These are phyloP conservation scores for Pestalotiopsis sp. DNA, from an alignment of 2,329 filamentous ascomycete species.

Conservation along the genomic window DNA sequence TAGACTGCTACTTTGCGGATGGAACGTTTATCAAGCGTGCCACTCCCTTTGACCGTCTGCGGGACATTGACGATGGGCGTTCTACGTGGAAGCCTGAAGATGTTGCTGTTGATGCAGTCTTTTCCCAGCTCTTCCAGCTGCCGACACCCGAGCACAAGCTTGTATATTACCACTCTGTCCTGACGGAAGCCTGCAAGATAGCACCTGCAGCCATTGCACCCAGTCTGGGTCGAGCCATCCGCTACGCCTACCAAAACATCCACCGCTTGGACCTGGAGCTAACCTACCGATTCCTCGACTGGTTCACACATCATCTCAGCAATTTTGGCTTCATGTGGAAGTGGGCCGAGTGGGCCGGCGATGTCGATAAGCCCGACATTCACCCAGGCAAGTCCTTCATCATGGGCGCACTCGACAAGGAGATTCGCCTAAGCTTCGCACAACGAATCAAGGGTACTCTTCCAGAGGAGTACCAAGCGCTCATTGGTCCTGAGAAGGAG, in stretches of 20 bases:
- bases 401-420: constrained; percentile 87
- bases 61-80: constrained; percentile 64
- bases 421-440: constrained; percentile 94
- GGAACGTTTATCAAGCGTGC: constrained; percentile 92
- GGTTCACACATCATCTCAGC: constrained; percentile 96
- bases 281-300: constrained; percentile 86
- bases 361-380: constrained; percentile 75
- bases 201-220: constrained; percentile 96
- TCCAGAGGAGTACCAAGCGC: constrained; percentile 76
- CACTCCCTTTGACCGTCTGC: constrained; percentile 87
- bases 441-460: constrained; percentile 94
- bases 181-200: constrained; percentile 95
- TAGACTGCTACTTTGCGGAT: constrained; percentile 92
- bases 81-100: constrained; percentile 98
- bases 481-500: constrained; percentile 88
- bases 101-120: constrained; percentile 94
- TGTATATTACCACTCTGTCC: constrained; percentile 93
- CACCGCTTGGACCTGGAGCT: constrained; percentile 87
- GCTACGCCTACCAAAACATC: constrained; percentile 83
- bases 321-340: constrained; percentile 99
- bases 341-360: constrained; percentile 95
- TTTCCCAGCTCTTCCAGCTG: constrained; percentile 90
- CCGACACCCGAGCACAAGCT: constrained; percentile 89
- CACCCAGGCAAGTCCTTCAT: constrained; percentile 95
- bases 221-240: constrained; percentile 88